Evolutionary conservation across 176 grass and related monocot genomes (phyloP), one percentile per base, ranked within the genome.

Genomic region (Paspalum vaginatum): DNA sequence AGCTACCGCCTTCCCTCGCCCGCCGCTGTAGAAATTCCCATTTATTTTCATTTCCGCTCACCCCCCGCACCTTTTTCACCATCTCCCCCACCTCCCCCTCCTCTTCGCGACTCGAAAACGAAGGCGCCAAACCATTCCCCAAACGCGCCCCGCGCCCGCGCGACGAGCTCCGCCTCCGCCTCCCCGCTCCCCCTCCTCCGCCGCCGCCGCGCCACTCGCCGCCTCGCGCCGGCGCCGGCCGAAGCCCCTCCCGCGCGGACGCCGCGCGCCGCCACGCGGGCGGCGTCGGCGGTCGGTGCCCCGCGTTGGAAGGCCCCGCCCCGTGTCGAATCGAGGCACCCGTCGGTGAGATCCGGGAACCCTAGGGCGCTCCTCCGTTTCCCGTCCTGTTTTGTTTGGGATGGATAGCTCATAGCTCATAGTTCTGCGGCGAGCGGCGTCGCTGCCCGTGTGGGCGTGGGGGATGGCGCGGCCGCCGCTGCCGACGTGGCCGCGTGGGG

Each of bases 121-220:
- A 80, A 65, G 83, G 87, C 87, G 81, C 87, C 87, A 88, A 88
- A 84, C 80, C 43, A 83, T 78, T 83, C 25, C 61, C 61, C 46
- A 78, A 78, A 52, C 61, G 26, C 65, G 68, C 39, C 14, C 57
- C 74, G 74, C 40, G 45, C 75, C 75, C 60, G 58, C 42, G 51
- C 79, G 11, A 14, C 43, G 24, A 21, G 18, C 67, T 14, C 21
- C 52, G 53, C 40, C 26, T 16, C 18, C 45, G n/a, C 24, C 9
- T 10, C 16, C 39, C 8, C 13, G 11, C 57, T 47, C 47, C 21
- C 39, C 47, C 46, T 7, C 10, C 15, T 18, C 68, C 73, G 8
- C 47, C 56, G 76, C 9, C 50, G 50, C 21, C 9, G n/a, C 21
- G 49, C 11, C n/a, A 18, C n/a, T 8, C 12, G 22, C 41, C 43